Percentiles rank a stretch among this genome's conserved stretches.
Conservation (phyloP, 768 basidiomycete species). For the Calvatia gigantea region DNA sequence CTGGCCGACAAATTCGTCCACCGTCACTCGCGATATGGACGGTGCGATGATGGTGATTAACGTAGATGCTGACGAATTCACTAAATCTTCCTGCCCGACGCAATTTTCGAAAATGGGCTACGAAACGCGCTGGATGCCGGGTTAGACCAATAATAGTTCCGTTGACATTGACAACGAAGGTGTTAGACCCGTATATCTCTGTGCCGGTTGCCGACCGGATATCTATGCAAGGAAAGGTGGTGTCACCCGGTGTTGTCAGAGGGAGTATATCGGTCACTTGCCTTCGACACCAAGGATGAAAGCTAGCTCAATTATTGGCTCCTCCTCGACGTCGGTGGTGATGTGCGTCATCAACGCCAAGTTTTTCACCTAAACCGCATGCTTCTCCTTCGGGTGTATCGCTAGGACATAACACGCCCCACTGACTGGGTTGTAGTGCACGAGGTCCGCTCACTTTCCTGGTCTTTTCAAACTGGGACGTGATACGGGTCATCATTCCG, state of each 20-base stretch:
- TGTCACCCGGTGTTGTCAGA: background rate
- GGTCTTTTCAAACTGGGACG: constrained; percentile 99
- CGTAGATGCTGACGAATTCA: constrained; percentile 95
- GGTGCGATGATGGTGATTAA: constrained; percentile 91
- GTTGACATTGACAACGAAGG: constrained; percentile 95
- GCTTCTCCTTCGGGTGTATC: constrained; percentile 99
- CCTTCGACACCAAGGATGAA: constrained; percentile 99
- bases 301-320: constrained; percentile 82
- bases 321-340: constrained; percentile 97
- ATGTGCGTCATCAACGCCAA: constrained; percentile 99
- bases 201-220: constrained; percentile 89
- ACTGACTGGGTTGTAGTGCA: constrained; percentile 96
- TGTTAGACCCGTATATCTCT: constrained; percentile 92
- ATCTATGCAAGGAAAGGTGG: constrained; percentile 44
- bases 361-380: constrained; percentile 97
- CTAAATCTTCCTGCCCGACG: constrained; percentile 89
- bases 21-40: constrained; percentile 98
- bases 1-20: constrained; percentile 94
- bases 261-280: constrained; percentile 25
- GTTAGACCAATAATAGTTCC: constrained; percentile 95
- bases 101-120: constrained; percentile 86
- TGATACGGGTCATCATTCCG: constrained; percentile 99
- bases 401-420: constrained; percentile 97
- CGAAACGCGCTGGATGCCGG: constrained; percentile 79
- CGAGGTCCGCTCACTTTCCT: constrained; percentile 97